Conservation (phyloP, 129 eudicot genomes). For the Glebionis coronaria region DNA sequence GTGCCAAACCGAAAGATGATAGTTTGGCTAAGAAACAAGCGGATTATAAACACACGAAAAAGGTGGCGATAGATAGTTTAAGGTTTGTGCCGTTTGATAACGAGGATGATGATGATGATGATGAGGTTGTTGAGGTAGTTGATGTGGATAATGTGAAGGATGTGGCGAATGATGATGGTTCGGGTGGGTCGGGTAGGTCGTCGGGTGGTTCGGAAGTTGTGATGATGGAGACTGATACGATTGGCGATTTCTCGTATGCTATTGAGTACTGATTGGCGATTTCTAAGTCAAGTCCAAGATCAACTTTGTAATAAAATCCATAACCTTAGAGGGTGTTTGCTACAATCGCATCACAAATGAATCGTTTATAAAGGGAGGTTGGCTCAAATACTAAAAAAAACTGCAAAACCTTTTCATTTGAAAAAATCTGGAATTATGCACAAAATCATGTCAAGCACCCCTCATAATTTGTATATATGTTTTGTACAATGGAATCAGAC, state of each 20-base stretch:
- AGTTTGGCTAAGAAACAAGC: no score
- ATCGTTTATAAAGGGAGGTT: neutral
- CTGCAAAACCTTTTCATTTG: neutral
- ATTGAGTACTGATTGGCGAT: no score
- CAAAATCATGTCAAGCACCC: conserved; percentile 4
- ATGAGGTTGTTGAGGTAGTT: conserved; percentile 28
- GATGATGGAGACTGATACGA: conserved; percentile 28
- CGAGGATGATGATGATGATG: conserved; percentile 9
- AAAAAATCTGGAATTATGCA: conserved; percentile 1
- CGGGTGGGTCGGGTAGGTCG: conserved; percentile 33
- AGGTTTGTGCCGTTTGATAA: conserved; percentile 6
- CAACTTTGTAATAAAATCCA: neutral
- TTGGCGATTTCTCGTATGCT: no score
- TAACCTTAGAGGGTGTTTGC: neutral
- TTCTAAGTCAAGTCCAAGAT: no score
- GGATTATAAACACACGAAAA: neutral
- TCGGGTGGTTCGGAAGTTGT: conserved; percentile 47
- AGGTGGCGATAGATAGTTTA: conserved; percentile 14
- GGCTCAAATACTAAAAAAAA: neutral
- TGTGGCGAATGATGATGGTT: conserved; percentile 12
- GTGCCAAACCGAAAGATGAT: no score
- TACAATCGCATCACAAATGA: neutral
- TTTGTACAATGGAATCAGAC: conserved; percentile 22
- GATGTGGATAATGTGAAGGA: conserved; percentile 29
- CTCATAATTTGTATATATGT: conserved; percentile 1